Evolutionary conservation across 441 rosid genomes (phyloP).

Genomic region (Lepidium campestre): DNA sequence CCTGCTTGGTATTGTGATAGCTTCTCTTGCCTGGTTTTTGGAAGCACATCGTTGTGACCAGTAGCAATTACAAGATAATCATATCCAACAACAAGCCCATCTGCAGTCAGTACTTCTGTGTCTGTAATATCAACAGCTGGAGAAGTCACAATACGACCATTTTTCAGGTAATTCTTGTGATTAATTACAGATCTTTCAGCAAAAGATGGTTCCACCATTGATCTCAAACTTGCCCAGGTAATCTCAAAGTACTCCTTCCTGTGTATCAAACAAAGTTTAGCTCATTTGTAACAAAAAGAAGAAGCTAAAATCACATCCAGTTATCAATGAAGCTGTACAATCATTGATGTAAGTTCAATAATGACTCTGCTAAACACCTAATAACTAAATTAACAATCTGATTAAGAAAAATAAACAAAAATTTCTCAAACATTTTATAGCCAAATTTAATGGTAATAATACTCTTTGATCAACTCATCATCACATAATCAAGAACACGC

Average conservation of each 20-base stretch:
- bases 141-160: slow-evolving; percentile 56
- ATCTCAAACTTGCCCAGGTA: slow-evolving; percentile 69
- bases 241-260: slow-evolving; percentile 93
- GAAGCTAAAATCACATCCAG: neutral
- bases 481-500: no score
- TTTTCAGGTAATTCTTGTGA: slow-evolving; percentile 56
- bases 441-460: no score
- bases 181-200: slow-evolving; percentile 60
- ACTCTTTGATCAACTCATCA: no score
- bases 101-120: slow-evolving; percentile 47
- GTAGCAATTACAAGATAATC: slow-evolving; percentile 84
- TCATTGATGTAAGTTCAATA: no score
- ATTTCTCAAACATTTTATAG: neutral
- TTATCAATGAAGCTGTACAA: neutral
- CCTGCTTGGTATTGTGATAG: slow-evolving; percentile 53
- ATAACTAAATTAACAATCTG: neutral
- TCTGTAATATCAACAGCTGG: slow-evolving; percentile 52
- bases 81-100: slow-evolving; percentile 40
- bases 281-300: neutral
- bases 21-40: slow-evolving; percentile 48
- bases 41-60: slow-evolving; percentile 55
- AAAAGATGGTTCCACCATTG: slow-evolving; percentile 77
- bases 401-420: neutral
- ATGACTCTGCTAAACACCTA: no score
- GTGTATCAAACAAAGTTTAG: neutral